Base-by-base conservation (phyloP, 2,329 filamentous ascomycete genomes). In the Fusarium virguliforme region DNA sequence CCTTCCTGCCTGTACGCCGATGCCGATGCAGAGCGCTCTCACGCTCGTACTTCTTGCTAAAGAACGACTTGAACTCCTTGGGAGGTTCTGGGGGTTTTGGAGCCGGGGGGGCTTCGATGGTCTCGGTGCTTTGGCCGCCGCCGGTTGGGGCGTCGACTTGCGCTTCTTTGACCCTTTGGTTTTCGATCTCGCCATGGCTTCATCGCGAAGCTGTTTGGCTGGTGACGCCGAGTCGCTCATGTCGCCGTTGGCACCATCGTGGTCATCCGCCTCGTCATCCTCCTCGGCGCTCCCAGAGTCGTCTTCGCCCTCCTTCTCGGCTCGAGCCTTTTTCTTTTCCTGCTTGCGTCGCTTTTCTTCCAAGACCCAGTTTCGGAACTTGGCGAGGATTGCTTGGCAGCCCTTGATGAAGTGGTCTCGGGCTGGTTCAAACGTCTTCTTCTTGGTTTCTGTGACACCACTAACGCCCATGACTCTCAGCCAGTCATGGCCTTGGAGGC, bases 401-500 rank as follows among this genome's bases (percentile, higher is more conserved):
- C 97, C 94, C 62, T 87, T 88, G 74, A 98, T 92, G 78, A 98
- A 97, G 79, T 95, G 91, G 66, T 91, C 87, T 30, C 96, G 89
- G 67, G 96, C 96, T 3, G 92, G 90, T 80, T 97, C 94, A 80
- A 94, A 98, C 32, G 91, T 88, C 79, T 92, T 96, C 81, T 94
- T 95, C 76, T 94, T 93, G 24, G 90, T 90, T 77, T 98, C 95
- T 0, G 94, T 97, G 38, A 97, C 84, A 22, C 89, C 94, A 70
- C 90, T 95, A 35, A 98, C 92, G 28, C 95, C 96, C 90, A 99
- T 94, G 4, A 95, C 89, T 67, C 93, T 91, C 62, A 98, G 85
- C 96, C 96, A 99, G 80, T 98, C 96, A 64, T 93, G 94, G 3
- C 95, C 93, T 78, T 94, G 92, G 1, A 99, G 86, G 18, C 94